phyloP scores from a whole-genome alignment of 768 basidiomycete species.

The Guyanaporus albipodus region DNA sequence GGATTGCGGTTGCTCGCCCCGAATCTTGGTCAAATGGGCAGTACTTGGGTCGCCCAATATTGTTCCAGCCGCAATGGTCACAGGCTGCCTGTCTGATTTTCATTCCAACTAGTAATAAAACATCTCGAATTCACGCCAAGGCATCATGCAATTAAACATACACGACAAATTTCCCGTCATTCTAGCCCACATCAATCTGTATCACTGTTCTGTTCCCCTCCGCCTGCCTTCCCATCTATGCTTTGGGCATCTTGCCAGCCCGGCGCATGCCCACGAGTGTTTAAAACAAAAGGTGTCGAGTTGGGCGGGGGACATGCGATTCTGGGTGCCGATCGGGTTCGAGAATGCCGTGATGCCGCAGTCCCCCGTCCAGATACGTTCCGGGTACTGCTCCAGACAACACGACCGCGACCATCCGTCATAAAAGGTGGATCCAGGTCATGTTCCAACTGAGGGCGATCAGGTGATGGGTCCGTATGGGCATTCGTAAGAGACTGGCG shows the following conservation, averaged over 20 bases:
- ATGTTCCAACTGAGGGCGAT: slow-evolving; percentile 28
- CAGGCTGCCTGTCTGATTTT: no score
- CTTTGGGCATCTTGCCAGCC: slow-evolving; percentile 20
- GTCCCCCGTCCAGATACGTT: slow-evolving; percentile 16
- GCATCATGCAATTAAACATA: slow-evolving; percentile 10
- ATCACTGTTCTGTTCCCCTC: slow-evolving; percentile 11
- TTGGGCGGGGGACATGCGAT: slow-evolving; percentile 13
- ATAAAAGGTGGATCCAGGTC: slow-evolving; percentile 49
- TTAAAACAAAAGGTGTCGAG: slow-evolving; percentile 6
- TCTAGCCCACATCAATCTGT: slow-evolving; percentile 7
- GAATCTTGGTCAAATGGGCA: no score
- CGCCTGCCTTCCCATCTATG: slow-evolving; percentile 16
- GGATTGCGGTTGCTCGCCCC: no score
- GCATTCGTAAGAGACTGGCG: slow-evolving; percentile 1
- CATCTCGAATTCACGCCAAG: background rate
- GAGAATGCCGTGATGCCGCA: slow-evolving; percentile 14
- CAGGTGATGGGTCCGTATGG: slow-evolving; percentile 1
- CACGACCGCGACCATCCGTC: slow-evolving; percentile 62
- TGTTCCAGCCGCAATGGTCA: no score
- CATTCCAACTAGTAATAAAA: background rate
- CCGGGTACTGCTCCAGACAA: slow-evolving; percentile 41
- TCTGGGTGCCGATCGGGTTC: slow-evolving; percentile 20
- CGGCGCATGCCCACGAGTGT: slow-evolving; percentile 16
- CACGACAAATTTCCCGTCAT: slow-evolving; percentile 1
- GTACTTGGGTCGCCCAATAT: no score